Conservation (phyloP, 2,329 filamentous ascomycete species). For the Ophiostoma australiae region DNA sequence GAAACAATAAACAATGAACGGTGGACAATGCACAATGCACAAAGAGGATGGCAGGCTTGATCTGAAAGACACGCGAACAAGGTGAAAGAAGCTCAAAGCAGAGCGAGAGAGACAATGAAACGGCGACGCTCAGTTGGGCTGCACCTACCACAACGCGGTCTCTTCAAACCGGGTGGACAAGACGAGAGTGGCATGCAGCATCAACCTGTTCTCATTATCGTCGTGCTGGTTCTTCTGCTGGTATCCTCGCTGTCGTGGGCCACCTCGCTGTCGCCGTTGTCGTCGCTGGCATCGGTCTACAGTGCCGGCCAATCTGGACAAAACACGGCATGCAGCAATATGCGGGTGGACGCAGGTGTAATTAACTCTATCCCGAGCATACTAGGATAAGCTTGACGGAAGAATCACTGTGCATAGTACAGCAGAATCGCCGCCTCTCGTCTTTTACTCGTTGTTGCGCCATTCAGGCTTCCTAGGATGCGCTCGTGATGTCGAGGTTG, state of each 20-base stretch:
- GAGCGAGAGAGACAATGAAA: neutral
- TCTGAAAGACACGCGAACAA: neutral
- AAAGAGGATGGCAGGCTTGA: neutral
- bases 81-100: neutral
- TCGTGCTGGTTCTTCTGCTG: neutral
- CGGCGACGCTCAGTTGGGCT: neutral
- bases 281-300: neutral
- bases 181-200: neutral
- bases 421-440: neutral
- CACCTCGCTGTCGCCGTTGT: neutral
- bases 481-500: neutral
- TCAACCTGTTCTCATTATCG: neutral
- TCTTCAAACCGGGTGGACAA: neutral
- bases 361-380: conserved; percentile 6
- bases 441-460: neutral
- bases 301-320: conserved; percentile 12
- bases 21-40: neutral
- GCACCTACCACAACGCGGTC: neutral
- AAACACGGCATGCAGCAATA: conserved; percentile 16
- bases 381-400: neutral
- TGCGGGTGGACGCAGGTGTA: conserved; percentile 19
- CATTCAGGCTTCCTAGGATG: neutral
- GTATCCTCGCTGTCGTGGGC: neutral
- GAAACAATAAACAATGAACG: neutral
- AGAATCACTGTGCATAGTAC: neutral